Conservation (phyloP, 495 filamentous ascomycete species). For the Penicillium soppii region DNA sequence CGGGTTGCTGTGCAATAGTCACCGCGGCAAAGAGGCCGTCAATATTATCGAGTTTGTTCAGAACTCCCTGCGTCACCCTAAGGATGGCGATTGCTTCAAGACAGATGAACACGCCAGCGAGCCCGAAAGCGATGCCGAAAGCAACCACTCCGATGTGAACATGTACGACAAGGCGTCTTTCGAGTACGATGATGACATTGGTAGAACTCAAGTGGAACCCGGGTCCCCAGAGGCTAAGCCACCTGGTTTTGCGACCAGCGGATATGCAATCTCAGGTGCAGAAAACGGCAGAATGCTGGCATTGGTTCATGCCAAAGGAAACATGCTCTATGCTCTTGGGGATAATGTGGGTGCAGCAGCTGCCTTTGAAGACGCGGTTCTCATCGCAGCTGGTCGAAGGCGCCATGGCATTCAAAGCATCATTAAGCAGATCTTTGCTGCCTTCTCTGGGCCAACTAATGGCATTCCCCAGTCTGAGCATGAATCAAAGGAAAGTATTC, state of each 20-base stretch:
- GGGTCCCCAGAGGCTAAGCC: constrained; percentile 29
- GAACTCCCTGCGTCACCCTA: constrained; percentile 59
- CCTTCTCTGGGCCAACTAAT: constrained; percentile 50
- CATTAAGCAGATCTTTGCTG: constrained; percentile 76
- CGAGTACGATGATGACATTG: constrained; percentile 55
- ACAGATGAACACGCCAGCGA: constrained; percentile 56
- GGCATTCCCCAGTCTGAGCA: constrained; percentile 26
- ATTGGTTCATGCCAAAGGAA: constrained; percentile 93
- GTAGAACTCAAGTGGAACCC: constrained; percentile 20
- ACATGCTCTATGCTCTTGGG: constrained; percentile 92
- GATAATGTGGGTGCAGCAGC: constrained; percentile 80
- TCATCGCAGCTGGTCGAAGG: constrained; percentile 77
- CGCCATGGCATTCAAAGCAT: constrained; percentile 73
- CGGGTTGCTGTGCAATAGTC: constrained; percentile 77
- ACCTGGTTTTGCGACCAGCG: constrained; percentile 75
- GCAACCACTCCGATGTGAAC: constrained; percentile 47
- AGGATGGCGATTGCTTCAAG: constrained; percentile 48
- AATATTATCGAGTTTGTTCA: constrained; percentile 91
- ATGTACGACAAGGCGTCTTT: constrained; percentile 56
- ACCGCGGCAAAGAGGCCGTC: constrained; percentile 82
- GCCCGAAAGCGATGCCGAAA: constrained; percentile 53
- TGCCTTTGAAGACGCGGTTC: constrained; percentile 92
- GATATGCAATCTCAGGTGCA: constrained; percentile 78
- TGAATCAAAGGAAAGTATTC: constrained; percentile 57
- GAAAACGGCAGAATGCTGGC: constrained; percentile 95